Conservation (phyloP, 2,329 filamentous ascomycete genomes). For the Graphium sp. region DNA sequence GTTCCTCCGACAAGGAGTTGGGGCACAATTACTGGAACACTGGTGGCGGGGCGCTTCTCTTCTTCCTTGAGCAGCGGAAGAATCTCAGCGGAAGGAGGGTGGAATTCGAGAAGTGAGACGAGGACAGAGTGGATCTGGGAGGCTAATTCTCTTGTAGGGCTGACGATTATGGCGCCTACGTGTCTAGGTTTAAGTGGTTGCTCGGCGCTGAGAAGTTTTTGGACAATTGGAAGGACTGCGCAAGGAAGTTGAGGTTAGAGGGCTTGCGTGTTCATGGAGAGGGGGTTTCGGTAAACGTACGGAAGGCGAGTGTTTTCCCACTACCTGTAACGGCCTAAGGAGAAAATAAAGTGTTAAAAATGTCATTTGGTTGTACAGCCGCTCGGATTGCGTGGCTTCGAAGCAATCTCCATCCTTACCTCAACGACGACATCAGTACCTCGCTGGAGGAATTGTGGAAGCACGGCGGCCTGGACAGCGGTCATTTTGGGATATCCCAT, state of each 20-base stretch:
- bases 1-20: constrained; percentile 79
- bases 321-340: constrained; percentile 67
- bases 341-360: constrained; percentile 1
- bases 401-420: constrained; percentile 16
- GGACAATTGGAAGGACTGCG: constrained; percentile 70
- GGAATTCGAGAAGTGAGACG: constrained; percentile 62
- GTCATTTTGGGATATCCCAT: constrained; percentile 85
- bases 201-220: constrained; percentile 63
- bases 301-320: constrained; percentile 76
- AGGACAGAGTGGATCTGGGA: constrained; percentile 79
- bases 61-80: constrained; percentile 38
- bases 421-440: constrained; percentile 67
- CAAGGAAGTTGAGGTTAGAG: background rate
- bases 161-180: constrained; percentile 79
- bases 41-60: constrained; percentile 32
- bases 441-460: constrained; percentile 75
- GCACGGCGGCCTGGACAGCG: constrained; percentile 83
- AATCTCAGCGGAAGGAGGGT: constrained; percentile 57
- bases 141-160: constrained; percentile 79
- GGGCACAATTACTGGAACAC: constrained; percentile 47
- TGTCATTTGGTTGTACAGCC: background rate
- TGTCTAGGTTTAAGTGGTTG: constrained; percentile 81
- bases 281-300: too few species aligned
- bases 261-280: constrained; percentile 11
- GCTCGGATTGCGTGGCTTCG: background rate